phyloP scores from a whole-genome alignment of 306 rosid species.

The Prinsepia uniflora region DNA sequence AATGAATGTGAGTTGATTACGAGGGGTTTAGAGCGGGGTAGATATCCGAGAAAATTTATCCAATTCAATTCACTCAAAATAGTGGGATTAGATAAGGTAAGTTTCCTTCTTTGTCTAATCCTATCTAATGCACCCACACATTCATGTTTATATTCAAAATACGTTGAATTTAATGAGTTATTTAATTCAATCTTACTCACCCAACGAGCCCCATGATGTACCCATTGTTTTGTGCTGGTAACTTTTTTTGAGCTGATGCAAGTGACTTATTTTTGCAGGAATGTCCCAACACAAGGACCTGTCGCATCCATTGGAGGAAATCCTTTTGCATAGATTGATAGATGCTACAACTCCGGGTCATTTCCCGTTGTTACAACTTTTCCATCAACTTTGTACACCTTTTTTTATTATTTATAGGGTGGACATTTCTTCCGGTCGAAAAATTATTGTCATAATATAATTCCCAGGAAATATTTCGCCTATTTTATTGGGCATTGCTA shows the following conservation, averaged over 20 bases:
- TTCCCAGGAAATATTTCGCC: neutral
- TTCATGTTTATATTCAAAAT: too few relatives aligned
- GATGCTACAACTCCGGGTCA: constrained; percentile 5
- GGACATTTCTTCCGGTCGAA: neutral
- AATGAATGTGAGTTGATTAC: too few relatives aligned
- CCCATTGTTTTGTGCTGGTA: neutral
- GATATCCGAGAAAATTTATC: too few relatives aligned
- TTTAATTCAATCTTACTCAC: too few relatives aligned
- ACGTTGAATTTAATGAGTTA: too few relatives aligned
- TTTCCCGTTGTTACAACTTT: neutral
- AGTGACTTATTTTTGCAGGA: constrained; percentile 49
- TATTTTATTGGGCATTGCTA: neutral
- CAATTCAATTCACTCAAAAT: too few relatives aligned
- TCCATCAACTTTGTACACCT: neutral
- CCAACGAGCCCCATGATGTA: neutral
- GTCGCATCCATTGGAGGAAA: constrained; percentile 75
- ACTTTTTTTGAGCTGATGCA: neutral
- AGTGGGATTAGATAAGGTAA: too few relatives aligned
- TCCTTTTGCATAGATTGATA: constrained; percentile 68
- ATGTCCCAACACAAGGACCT: constrained; percentile 49
- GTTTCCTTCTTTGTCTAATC: too few relatives aligned
- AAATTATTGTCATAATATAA: neutral
- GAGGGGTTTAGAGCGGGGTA: too few relatives aligned
- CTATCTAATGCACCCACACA: too few relatives aligned
- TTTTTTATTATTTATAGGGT: neutral